Percentiles rank a stretch among this genome's conserved stretches.
These are phyloP conservation scores for Cytospora chrysosperma DNA, from an alignment of 2,329 filamentous ascomycete genomes.

Conservation along the genomic window DNA sequence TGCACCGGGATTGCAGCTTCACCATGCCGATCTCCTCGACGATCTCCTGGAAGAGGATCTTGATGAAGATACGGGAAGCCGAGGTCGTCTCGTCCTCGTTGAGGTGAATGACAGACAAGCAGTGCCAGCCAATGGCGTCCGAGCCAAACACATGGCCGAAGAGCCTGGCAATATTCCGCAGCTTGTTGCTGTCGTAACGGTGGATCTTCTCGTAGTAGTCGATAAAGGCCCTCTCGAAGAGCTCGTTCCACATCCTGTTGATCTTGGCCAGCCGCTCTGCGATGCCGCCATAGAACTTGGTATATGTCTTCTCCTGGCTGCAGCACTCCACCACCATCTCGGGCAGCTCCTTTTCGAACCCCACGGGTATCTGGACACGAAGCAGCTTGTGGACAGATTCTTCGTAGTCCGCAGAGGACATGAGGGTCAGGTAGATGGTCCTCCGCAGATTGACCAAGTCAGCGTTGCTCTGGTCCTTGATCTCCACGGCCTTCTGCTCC, in stretches of 20 bases:
- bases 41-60: constrained; percentile 93
- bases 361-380: constrained; percentile 83
- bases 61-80: constrained; percentile 96
- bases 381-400: constrained; percentile 97
- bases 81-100: constrained; percentile 98
- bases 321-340: constrained; percentile 98
- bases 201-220: constrained; percentile 98
- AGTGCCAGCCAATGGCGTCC: constrained; percentile 91
- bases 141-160: constrained; percentile 89
- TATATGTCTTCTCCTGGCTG: constrained; percentile 94
- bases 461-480: constrained; percentile 96
- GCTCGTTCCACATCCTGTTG: constrained; percentile 88
- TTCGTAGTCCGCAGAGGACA: constrained; percentile 93
- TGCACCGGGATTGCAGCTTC: constrained; percentile 72
- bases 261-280: constrained; percentile 95
- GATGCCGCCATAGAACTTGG: constrained; percentile 94
- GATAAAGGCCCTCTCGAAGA: constrained; percentile 86
- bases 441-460: constrained; percentile 90
- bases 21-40: constrained; percentile 82
- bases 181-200: constrained; percentile 90
- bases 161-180: constrained; percentile 92
- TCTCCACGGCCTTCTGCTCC: constrained; percentile 82
- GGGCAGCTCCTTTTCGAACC: constrained; percentile 84
- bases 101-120: constrained; percentile 77
- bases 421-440: constrained; percentile 96